These are phyloP conservation scores for Juncus inflexus DNA, from an alignment of 176 grass and related monocot genomes.

Conservation along the genomic window DNA sequence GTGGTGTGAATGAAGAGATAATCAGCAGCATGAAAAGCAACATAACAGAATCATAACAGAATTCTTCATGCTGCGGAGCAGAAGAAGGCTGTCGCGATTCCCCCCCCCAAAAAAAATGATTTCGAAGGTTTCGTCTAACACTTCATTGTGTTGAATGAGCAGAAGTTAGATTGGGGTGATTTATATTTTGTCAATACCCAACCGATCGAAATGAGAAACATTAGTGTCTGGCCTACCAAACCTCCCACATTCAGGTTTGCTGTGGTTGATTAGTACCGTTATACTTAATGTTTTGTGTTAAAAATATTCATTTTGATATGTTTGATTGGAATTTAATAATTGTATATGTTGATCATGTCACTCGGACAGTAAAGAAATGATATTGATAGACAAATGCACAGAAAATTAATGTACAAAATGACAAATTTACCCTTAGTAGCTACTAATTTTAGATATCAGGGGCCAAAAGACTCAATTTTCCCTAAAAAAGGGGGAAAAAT, in stretches of 20 bases:
- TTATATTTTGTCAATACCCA: slow-evolving; percentile 22
- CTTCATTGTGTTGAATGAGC: slow-evolving; percentile 4
- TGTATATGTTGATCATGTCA: too few relatives aligned
- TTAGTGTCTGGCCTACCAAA: slow-evolving; percentile 25
- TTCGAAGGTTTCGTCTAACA: slow-evolving; percentile 1
- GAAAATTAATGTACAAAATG: too few relatives aligned
- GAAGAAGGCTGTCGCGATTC: slow-evolving; percentile 10
- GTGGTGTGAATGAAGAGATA: slow-evolving; percentile 30
- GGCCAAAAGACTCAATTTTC: too few relatives aligned
- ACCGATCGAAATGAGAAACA: slow-evolving; percentile 14
- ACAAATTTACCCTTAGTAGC: too few relatives aligned
- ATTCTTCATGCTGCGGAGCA: slow-evolving; percentile 33
- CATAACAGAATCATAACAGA: too few relatives aligned
- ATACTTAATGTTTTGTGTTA: neutral
- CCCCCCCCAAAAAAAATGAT: slow-evolving; percentile 13
- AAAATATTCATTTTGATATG: slow-evolving; percentile 8
- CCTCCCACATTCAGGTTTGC: slow-evolving; percentile 28
- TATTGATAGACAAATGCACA: too few relatives aligned
- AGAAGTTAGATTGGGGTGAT: slow-evolving; percentile 31
- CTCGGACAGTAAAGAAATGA: too few relatives aligned
- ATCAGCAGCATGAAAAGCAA: slow-evolving; percentile 8
- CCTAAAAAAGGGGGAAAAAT: too few relatives aligned
- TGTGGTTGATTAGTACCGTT: neutral
- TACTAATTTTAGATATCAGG: too few relatives aligned
- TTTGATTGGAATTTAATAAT: too few relatives aligned